These are phyloP conservation scores for Cicer cuneatum DNA, from an alignment of 306 rosid genomes.

Conservation along the genomic window DNA sequence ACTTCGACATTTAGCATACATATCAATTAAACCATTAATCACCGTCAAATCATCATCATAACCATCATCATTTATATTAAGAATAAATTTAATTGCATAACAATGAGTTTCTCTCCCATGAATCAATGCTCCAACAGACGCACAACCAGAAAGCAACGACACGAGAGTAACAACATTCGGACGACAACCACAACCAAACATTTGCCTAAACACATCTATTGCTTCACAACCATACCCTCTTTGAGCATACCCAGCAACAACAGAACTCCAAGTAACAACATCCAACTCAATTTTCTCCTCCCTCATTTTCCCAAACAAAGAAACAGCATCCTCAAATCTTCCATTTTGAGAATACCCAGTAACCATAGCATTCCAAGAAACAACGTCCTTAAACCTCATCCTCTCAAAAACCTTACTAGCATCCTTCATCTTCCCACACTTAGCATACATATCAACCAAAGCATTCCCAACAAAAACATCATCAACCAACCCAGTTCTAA, in stretches of 20 bases:
- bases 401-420: constrained; percentile 67
- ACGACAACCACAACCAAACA: constrained; percentile 58
- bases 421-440: constrained; percentile 72
- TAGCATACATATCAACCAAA: constrained; percentile 78
- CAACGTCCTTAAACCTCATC: constrained; percentile 83
- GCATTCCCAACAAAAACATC: constrained; percentile 89
- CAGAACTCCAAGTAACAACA: constrained; percentile 90
- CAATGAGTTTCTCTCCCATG: constrained; percentile 79
- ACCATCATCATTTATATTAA: constrained; percentile 50
- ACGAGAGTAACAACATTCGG: constrained; percentile 78
- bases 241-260: constrained; percentile 82
- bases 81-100: constrained; percentile 65
- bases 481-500: constrained; percentile 67
- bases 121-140: constrained; percentile 70
- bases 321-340: constrained; percentile 62
- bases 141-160: constrained; percentile 86
- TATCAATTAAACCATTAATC: constrained; percentile 82
- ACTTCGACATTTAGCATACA: constrained; percentile 82
- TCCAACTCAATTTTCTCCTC: constrained; percentile 63
- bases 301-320: constrained; percentile 71
- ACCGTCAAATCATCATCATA: constrained; percentile 69
- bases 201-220: constrained; percentile 71
- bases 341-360: constrained; percentile 84
- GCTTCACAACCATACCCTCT: constrained; percentile 75
- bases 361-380: constrained; percentile 91